phyloP scores from a whole-genome alignment of 1,284 basidiomycete species.

The Leccinum pachyderme region DNA sequence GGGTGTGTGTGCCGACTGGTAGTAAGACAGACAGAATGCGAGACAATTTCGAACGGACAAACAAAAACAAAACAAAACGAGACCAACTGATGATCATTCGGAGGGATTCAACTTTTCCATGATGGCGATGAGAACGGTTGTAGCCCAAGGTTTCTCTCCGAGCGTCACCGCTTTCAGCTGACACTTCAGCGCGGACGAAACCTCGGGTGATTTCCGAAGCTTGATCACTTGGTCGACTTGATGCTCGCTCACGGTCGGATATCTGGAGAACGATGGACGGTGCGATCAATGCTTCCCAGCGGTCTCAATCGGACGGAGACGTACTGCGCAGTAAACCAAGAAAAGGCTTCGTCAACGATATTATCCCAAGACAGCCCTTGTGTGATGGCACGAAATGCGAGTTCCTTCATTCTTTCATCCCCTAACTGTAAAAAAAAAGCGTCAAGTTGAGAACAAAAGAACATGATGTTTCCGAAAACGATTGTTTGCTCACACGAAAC shows the following conservation, averaged over 20 bases:
- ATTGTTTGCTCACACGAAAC: conserved; percentile 13
- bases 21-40: neutral
- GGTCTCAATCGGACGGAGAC: conserved; percentile 1
- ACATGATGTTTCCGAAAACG: neutral
- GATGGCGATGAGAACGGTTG: conserved; percentile 23
- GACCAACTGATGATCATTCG: conserved; percentile 3
- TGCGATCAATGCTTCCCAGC: neutral
- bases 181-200: conserved; percentile 19
- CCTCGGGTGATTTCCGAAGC: conserved; percentile 22
- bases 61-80: neutral
- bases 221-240: conserved; percentile 22
- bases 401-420: conserved; percentile 25
- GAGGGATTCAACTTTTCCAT: conserved; percentile 22
- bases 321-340: conserved; percentile 34
- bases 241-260: conserved; percentile 15
- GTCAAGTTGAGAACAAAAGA: conserved; percentile 1
- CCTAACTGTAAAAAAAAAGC: conserved; percentile 19
- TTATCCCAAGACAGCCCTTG: conserved; percentile 26
- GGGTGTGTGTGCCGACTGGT: neutral
- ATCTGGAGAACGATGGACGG: conserved; percentile 9
- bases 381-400: conserved; percentile 27
- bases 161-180: conserved; percentile 23
- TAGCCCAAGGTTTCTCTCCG: conserved; percentile 30
- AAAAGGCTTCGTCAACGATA: conserved; percentile 30
- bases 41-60: neutral